Evolutionary conservation across 139 green algal species (phyloP).

Genomic region (Micractinium sp.): DNA sequence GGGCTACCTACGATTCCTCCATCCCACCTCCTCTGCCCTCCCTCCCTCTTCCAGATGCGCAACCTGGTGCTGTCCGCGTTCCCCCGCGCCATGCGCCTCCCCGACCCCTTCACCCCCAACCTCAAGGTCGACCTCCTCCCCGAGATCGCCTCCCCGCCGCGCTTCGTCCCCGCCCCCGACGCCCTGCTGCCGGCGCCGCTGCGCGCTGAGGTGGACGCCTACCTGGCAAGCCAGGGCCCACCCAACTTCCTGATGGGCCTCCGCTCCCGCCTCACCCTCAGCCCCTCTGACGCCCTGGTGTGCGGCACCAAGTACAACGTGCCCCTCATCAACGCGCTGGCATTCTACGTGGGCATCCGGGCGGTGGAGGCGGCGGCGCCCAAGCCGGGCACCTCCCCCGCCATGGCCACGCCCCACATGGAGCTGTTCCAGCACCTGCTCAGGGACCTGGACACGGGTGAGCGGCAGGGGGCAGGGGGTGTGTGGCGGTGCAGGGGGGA

Average conservation of each 20-base stretch:
- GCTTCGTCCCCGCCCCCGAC: slow-evolving; percentile 66
- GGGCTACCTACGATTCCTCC: neutral
- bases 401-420: slow-evolving; percentile 66
- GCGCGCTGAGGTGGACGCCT: slow-evolving; percentile 75
- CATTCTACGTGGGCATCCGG: slow-evolving; percentile 91
- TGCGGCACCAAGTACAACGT: slow-evolving; percentile 81
- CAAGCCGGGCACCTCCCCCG: slow-evolving; percentile 36
- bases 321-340: slow-evolving; percentile 88
- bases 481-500: neutral
- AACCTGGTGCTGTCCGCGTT: slow-evolving; percentile 98
- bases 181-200: slow-evolving; percentile 62
- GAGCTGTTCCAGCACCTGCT: slow-evolving; percentile 82
- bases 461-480: neutral
- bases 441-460: slow-evolving; percentile 80
- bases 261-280: slow-evolving; percentile 62
- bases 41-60: slow-evolving; percentile 72
- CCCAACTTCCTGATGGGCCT: slow-evolving; percentile 72
- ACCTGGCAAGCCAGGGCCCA: slow-evolving; percentile 35
- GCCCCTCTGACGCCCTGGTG: slow-evolving; percentile 23
- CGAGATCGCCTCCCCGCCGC: slow-evolving; percentile 88
- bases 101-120: slow-evolving; percentile 98
- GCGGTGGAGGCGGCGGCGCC: slow-evolving; percentile 34
- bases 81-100: slow-evolving; percentile 96
- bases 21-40: neutral
- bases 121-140: slow-evolving; percentile 97